Conservation (phyloP, 1,284 basidiomycete species). For the Leccinum subrobustum region DNA sequence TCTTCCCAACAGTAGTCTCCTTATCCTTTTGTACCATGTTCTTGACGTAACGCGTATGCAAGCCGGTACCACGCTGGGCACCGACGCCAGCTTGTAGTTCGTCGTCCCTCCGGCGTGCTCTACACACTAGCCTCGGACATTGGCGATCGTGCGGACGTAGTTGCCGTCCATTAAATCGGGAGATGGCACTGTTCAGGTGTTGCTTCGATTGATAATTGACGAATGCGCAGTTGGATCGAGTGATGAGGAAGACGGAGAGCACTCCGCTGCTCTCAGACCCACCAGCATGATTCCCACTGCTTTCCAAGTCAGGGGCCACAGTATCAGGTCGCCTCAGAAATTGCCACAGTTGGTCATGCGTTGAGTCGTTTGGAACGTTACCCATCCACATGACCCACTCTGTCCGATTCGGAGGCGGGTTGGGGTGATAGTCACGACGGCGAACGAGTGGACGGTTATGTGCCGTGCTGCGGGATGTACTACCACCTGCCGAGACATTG, state of each 20-base stretch:
- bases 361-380: constrained; percentile 84
- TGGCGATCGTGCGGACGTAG: constrained; percentile 67
- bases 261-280: constrained; percentile 52
- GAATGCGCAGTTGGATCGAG: constrained; percentile 91
- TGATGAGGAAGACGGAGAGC: constrained; percentile 88
- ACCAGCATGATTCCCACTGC: not conserved
- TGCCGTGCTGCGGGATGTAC: not conserved
- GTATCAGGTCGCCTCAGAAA: constrained; percentile 65
- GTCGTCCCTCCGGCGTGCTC: constrained; percentile 83
- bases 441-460: constrained; percentile 37
- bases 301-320: constrained; percentile 9
- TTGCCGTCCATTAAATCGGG: constrained; percentile 67
- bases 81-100: constrained; percentile 90
- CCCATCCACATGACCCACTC: constrained; percentile 98
- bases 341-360: constrained; percentile 84
- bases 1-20: constrained; percentile 32
- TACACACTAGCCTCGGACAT: constrained; percentile 82
- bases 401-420: constrained; percentile 69
- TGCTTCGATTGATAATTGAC: constrained; percentile 78
- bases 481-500: not conserved
- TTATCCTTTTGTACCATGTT: constrained; percentile 43
- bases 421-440: constrained; percentile 53
- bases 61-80: constrained; percentile 82
- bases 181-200: constrained; percentile 68
- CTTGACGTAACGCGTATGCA: constrained; percentile 80